These are phyloP conservation scores for Nephelium lappaceum DNA, from an alignment of 345 rosid genomes.

Conservation along the genomic window DNA sequence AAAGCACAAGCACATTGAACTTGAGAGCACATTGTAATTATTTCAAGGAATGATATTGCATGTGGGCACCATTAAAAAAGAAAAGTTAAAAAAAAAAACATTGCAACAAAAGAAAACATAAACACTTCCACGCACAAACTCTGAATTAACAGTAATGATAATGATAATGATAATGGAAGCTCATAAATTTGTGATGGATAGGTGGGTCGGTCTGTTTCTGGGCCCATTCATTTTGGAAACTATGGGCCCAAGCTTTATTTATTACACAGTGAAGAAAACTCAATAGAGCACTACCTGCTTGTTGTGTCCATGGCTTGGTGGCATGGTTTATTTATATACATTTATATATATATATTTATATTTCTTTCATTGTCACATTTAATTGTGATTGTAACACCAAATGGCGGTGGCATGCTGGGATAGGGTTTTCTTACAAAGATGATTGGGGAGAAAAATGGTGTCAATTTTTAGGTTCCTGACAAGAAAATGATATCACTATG, in stretches of 20 bases:
- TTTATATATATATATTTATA: no score
- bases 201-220: background rate
- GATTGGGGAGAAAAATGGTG: no score
- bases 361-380: background rate
- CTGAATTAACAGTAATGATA: background rate
- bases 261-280: background rate
- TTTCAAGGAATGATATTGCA: slow-evolving; percentile 12
- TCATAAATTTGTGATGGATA: background rate
- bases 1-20: background rate
- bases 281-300: background rate
- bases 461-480: background rate
- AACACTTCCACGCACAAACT: background rate
- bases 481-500: no score
- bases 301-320: background rate
- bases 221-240: background rate
- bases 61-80: background rate
- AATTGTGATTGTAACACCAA: background rate
- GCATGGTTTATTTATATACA: background rate
- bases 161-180: background rate
- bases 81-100: no score
- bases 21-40: slow-evolving; percentile 1
- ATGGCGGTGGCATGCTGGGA: no score
- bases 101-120: background rate
- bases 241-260: background rate
- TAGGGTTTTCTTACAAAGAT: no score